A percentile compares a stretch with the other conserved stretches of the same genome.
Conservation (phyloP, 1,284 basidiomycete genomes). For the Puccinia coronata region DNA sequence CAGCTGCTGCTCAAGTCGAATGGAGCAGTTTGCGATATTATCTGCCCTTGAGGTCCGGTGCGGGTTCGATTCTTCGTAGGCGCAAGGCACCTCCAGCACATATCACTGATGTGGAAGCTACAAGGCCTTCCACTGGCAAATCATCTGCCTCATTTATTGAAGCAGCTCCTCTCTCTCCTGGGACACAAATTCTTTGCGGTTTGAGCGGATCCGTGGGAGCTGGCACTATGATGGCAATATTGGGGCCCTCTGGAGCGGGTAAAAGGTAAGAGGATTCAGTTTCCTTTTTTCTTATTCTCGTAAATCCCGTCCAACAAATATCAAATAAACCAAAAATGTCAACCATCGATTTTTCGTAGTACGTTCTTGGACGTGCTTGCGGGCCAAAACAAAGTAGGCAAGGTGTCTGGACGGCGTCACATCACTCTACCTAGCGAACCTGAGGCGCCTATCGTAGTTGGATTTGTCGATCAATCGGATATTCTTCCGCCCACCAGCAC, state of each 20-base stretch:
- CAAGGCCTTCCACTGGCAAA: slow-evolving; percentile 34
- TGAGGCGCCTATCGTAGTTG: slow-evolving; percentile 52
- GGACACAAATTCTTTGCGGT: slow-evolving; percentile 65
- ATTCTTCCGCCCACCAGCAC: slow-evolving; percentile 76
- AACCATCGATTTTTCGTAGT: slow-evolving; percentile 28
- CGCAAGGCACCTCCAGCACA: not conserved
- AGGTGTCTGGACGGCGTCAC: slow-evolving; percentile 64
- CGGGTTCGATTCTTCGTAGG: not conserved
- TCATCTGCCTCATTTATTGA: slow-evolving; percentile 19
- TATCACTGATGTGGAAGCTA: not conserved
- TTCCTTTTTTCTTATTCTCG: slow-evolving; percentile 10
- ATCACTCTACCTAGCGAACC: slow-evolving; percentile 63
- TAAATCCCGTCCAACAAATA: not conserved
- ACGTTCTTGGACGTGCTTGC: slow-evolving; percentile 82
- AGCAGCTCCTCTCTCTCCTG: slow-evolving; percentile 28
- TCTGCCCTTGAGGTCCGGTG: slow-evolving; percentile 20
- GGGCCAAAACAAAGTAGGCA: slow-evolving; percentile 71
- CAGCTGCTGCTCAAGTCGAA: slow-evolving; percentile 65
- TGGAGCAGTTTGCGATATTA: slow-evolving; percentile 73
- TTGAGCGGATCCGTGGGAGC: slow-evolving; percentile 71
- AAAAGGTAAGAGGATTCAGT: slow-evolving; percentile 65
- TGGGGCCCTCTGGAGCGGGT: slow-evolving; percentile 67
- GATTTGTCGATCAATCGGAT: slow-evolving; percentile 65
- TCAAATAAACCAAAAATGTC: not conserved
- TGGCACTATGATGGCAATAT: slow-evolving; percentile 79